phyloP scores from a whole-genome alignment of 768 basidiomycete species.

The Leccinum subgranulosum region DNA sequence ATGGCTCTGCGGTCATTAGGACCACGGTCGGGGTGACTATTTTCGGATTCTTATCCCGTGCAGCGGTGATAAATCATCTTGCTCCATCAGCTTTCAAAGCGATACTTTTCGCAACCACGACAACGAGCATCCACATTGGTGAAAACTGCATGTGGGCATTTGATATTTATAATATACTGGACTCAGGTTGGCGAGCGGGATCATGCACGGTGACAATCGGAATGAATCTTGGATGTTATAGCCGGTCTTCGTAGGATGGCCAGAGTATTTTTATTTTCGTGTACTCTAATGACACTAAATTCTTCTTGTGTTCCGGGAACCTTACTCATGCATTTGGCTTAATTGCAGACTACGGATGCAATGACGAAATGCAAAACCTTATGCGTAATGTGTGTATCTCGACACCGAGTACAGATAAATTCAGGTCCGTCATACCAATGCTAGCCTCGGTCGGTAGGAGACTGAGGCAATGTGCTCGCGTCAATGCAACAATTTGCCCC shows the following conservation, averaged over 20 bases:
- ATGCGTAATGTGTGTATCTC: constrained; percentile 13
- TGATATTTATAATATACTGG: background rate
- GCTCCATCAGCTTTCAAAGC: constrained; percentile 13
- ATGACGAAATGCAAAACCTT: constrained; percentile 19
- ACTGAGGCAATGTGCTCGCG: background rate
- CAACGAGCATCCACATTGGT: constrained; percentile 1
- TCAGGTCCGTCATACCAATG: constrained; percentile 18
- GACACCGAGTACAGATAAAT: constrained; percentile 23
- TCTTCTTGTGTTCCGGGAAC: constrained; percentile 11
- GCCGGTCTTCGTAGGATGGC: background rate
- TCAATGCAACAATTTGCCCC: background rate
- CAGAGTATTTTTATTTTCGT: constrained; percentile 5
- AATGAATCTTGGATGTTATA: background rate
- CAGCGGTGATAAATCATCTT: constrained; percentile 23
- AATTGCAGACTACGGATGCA: constrained; percentile 13
- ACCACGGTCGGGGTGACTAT: constrained; percentile 37
- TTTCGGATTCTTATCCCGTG: constrained; percentile 14
- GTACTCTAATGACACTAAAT: constrained; percentile 16
- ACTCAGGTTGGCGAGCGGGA: background rate
- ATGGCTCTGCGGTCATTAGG: constrained; percentile 50
- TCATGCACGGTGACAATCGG: background rate
- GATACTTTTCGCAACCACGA: constrained; percentile 9
- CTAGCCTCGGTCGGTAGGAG: background rate
- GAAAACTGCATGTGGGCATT: constrained; percentile 2
- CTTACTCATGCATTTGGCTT: constrained; percentile 23